phyloP scores from a whole-genome alignment of 345 rosid genomes.

The Reutealis trisperma region DNA sequence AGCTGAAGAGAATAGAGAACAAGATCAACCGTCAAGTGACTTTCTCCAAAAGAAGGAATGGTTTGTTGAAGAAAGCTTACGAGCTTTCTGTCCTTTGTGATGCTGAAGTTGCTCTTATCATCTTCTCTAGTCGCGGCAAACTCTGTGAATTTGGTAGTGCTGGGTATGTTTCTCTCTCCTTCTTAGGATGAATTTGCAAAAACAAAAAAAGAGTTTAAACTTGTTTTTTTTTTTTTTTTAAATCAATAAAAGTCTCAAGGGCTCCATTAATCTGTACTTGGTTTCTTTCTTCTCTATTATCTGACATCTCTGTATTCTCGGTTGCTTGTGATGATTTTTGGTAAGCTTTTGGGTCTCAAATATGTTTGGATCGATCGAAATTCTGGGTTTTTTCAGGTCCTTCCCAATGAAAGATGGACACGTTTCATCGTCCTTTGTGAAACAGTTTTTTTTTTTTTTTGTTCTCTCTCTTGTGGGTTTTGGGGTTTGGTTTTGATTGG shows the following conservation, averaged over 20 bases:
- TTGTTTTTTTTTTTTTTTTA: background rate
- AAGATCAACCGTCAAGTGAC: conserved; percentile 87
- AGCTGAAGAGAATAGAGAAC: conserved; percentile 88
- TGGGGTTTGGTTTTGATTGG: background rate
- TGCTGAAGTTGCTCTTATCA: conserved; percentile 79
- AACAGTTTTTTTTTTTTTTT: background rate
- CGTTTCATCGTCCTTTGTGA: conserved; percentile 27
- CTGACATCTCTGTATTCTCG: conserved; percentile 3
- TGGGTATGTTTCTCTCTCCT: conserved; percentile 36
- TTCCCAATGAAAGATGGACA: conserved; percentile 26
- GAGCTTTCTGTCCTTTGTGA: conserved; percentile 87
- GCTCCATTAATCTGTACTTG: background rate
- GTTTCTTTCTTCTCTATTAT: background rate
- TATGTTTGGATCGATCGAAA: conserved; percentile 1
- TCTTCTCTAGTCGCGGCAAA: conserved; percentile 91
- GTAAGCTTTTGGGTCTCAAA: conserved; percentile 11
- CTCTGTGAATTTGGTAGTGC: conserved; percentile 76
- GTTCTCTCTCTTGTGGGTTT: background rate
- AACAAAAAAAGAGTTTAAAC: too few relatives aligned
- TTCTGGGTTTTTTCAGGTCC: background rate
- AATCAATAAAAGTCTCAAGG: background rate
- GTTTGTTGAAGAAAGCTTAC: conserved; percentile 77
- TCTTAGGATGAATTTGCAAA: too few relatives aligned
- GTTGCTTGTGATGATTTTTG: conserved; percentile 10
- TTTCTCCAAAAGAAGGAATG: conserved; percentile 79